A percentile compares a stretch with the other conserved stretches of the same genome.
Evolutionary conservation across 192 early-diverging fungal genomes (phyloP).

Genomic region (Mortierella claussenii): DNA sequence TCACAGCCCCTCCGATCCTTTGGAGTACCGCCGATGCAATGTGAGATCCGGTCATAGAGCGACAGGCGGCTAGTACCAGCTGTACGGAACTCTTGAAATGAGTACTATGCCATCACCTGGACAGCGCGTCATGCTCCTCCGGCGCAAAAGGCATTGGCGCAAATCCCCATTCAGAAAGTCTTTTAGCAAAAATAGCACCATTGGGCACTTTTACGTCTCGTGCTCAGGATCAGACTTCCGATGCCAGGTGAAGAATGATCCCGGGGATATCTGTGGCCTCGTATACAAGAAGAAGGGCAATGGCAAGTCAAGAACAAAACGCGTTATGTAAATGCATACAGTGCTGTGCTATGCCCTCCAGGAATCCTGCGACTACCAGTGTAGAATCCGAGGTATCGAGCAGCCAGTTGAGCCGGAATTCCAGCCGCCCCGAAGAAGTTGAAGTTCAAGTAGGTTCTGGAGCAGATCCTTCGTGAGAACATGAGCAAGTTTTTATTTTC

Average conservation of each 20-base stretch:
- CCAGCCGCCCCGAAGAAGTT: constrained; percentile 4
- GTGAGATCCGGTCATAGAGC: not conserved
- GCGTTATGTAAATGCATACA: not conserved
- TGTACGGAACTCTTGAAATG: not conserved
- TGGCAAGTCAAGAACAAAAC: constrained; percentile 2
- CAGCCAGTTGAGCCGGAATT: not conserved
- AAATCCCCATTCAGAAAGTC: constrained; percentile 3
- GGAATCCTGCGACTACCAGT: constrained; percentile 16
- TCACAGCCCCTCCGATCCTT: not conserved
- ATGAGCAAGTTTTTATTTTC: constrained; percentile 13
- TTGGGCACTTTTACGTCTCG: constrained; percentile 1
- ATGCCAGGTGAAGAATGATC: constrained; percentile 2
- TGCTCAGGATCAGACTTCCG: not conserved
- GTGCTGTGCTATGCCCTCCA: not conserved
- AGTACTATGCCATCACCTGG: not conserved
- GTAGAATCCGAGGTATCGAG: not conserved
- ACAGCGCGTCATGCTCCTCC: constrained; percentile 4
- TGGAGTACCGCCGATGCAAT: not conserved
- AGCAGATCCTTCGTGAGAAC: not conserved
- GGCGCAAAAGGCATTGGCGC: not conserved
- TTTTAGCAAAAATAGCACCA: not conserved
- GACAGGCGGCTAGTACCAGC: not conserved
- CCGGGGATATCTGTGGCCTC: constrained; percentile 8
- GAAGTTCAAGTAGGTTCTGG: constrained; percentile 1
- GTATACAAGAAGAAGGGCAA: constrained; percentile 3